phyloP scores from a whole-genome alignment of 805 yeast species.

The Kodamaea neixiangensis region DNA sequence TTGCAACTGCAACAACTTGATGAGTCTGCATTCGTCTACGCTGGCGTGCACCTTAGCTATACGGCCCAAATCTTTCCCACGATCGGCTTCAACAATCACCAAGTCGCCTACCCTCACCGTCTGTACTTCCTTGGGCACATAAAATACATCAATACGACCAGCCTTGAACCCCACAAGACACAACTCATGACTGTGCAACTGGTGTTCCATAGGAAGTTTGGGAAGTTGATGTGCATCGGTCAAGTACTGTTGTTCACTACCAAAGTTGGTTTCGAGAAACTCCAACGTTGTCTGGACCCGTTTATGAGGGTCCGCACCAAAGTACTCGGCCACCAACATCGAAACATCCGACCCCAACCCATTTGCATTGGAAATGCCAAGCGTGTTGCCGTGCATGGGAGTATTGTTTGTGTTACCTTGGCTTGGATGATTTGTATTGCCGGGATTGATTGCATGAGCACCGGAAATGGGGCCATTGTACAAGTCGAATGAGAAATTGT shows the following conservation, averaged over 20 bases:
- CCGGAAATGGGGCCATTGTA: neutral
- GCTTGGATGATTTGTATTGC: neutral
- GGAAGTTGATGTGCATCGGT: slow-evolving; percentile 37
- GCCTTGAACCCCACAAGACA: slow-evolving; percentile 75
- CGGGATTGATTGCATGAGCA: neutral
- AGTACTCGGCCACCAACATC: slow-evolving; percentile 34
- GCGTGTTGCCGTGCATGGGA: neutral
- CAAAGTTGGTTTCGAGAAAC: slow-evolving; percentile 29
- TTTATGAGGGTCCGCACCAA: slow-evolving; percentile 39
- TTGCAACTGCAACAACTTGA: slow-evolving; percentile 65
- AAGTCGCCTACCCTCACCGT: slow-evolving; percentile 57
- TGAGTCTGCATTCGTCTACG: slow-evolving; percentile 64
- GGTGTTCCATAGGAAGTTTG: slow-evolving; percentile 15
- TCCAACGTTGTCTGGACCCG: slow-evolving; percentile 38
- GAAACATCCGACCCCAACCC: slow-evolving; percentile 5
- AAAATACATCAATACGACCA: slow-evolving; percentile 77
- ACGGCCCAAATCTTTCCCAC: slow-evolving; percentile 77
- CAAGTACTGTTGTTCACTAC: slow-evolving; percentile 32
- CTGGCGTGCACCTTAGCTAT: slow-evolving; percentile 59
- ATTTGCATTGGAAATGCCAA: neutral
- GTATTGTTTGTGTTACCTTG: neutral
- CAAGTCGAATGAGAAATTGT: neutral
- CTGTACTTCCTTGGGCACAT: slow-evolving; percentile 41
- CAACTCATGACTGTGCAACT: slow-evolving; percentile 39
- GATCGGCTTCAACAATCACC: slow-evolving; percentile 82